Conservation (phyloP, 805 yeast species). For the Dipodascus geniculatus region DNA sequence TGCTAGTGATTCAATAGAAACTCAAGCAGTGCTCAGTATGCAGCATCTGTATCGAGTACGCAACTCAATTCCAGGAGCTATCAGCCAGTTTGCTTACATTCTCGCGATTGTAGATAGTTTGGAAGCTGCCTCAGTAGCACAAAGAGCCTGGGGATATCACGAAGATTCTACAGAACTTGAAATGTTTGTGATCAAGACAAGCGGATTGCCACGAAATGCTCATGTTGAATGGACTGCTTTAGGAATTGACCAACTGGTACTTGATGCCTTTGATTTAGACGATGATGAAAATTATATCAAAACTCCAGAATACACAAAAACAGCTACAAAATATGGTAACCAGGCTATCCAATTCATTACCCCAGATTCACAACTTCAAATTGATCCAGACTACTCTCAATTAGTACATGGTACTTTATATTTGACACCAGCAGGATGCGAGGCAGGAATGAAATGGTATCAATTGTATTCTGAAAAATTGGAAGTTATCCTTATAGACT, state of each 20-base stretch:
- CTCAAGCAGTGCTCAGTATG: conserved; percentile 44
- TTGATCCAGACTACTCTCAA: no score
- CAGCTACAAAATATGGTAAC: not conserved
- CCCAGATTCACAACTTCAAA: not conserved
- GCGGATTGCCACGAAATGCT: conserved; percentile 51
- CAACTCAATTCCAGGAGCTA: conserved; percentile 35
- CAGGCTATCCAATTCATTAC: not conserved
- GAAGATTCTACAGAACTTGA: conserved; percentile 29
- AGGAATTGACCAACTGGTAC: conserved; percentile 30
- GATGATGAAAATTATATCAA: not conserved
- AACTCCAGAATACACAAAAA: not conserved
- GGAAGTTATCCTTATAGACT: not conserved
- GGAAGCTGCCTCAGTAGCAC: conserved; percentile 24
- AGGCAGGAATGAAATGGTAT: not conserved
- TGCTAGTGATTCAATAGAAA: conserved; percentile 13
- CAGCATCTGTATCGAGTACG: conserved; percentile 66
- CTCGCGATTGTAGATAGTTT: conserved; percentile 43
- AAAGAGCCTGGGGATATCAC: conserved; percentile 32
- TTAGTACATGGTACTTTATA: not conserved
- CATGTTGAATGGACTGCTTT: conserved; percentile 68
- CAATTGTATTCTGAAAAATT: not conserved
- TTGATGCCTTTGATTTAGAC: conserved; percentile 1
- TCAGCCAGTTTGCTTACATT: conserved; percentile 30
- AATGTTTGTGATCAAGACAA: conserved; percentile 39
- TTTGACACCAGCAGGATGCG: not conserved